A percentile compares a stretch with the other conserved stretches of the same genome.
Conservation (phyloP, 495 filamentous ascomycete species). For the Amniculicola lignicola region DNA sequence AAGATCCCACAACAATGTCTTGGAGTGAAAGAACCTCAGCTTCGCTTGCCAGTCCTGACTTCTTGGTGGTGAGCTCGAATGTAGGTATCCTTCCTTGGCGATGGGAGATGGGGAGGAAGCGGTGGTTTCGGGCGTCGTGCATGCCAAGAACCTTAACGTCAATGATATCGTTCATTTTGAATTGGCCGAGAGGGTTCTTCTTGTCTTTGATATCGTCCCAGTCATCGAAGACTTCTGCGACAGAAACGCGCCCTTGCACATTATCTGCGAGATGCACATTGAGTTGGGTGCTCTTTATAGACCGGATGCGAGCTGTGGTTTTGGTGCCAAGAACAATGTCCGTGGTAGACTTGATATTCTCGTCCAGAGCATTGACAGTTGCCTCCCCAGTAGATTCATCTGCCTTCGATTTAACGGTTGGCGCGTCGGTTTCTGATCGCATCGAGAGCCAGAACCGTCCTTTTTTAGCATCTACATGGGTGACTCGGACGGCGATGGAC, state of each 20-base stretch:
- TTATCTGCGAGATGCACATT: constrained; percentile 89
- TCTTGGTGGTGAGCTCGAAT: constrained; percentile 86
- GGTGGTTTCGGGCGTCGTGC: constrained; percentile 85
- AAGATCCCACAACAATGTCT: constrained; percentile 67
- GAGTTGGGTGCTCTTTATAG: constrained; percentile 82
- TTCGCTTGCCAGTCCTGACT: constrained; percentile 55
- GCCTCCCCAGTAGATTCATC: constrained; percentile 33
- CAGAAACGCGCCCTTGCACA: constrained; percentile 83
- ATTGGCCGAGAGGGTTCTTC: constrained; percentile 70
- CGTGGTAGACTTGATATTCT: constrained; percentile 57
- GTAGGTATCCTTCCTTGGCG: constrained; percentile 70
- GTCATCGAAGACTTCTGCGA: constrained; percentile 81
- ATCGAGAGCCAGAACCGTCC: constrained; percentile 62
- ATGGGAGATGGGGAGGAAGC: constrained; percentile 88
- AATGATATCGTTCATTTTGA: constrained; percentile 67
- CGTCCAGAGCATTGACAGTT: constrained; percentile 67
- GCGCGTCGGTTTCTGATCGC: constrained; percentile 39
- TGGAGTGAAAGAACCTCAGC: constrained; percentile 64
- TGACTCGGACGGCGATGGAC: constrained; percentile 65
- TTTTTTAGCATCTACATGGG: constrained; percentile 59
- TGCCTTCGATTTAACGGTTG: not conserved
- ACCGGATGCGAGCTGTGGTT: constrained; percentile 73
- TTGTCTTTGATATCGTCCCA: constrained; percentile 82
- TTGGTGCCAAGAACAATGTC: constrained; percentile 72
- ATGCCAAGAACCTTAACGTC: constrained; percentile 77